These are phyloP conservation scores for Steccherinum ochraceum DNA, from an alignment of 768 basidiomycete genomes.

Conservation along the genomic window DNA sequence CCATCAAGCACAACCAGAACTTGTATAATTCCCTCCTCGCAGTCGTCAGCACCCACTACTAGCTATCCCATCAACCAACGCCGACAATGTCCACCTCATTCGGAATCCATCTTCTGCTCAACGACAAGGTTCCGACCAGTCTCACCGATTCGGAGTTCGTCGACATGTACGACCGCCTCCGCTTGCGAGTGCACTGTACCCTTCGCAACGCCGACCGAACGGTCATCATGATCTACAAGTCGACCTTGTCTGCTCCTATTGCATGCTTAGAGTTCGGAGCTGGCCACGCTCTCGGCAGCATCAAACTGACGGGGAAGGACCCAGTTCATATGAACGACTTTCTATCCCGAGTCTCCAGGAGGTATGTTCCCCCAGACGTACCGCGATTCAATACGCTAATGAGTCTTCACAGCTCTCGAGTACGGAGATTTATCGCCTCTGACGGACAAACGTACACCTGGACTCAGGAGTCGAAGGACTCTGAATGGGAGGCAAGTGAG, in stretches of 20 bases:
- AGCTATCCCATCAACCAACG: too few relatives aligned
- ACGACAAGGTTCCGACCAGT: conserved; percentile 49
- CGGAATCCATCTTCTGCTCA: conserved; percentile 56
- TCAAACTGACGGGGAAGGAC: conserved; percentile 35
- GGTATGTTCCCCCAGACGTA: conserved; percentile 29
- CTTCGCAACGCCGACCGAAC: conserved; percentile 33
- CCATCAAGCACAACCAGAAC: background rate
- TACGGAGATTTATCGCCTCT: conserved; percentile 49
- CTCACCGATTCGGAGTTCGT: conserved; percentile 50
- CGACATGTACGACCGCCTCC: conserved; percentile 59
- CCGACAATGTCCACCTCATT: conserved; percentile 28
- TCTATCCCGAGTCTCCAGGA: conserved; percentile 35
- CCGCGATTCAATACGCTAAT: too few relatives aligned
- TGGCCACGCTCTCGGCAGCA: conserved; percentile 41
- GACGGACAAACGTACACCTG: conserved; percentile 60
- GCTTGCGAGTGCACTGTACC: conserved; percentile 43
- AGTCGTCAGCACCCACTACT: too few relatives aligned
- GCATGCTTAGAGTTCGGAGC: conserved; percentile 46
- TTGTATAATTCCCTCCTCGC: too few relatives aligned
- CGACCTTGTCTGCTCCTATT: conserved; percentile 32
- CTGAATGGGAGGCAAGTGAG: conserved; percentile 34
- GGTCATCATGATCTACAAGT: conserved; percentile 49
- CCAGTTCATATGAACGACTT: conserved; percentile 46
- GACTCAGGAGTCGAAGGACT: conserved; percentile 29
- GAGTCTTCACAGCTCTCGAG: conserved; percentile 33